Base-by-base conservation (phyloP, 768 basidiomycete genomes). In the Lyophyllum shimeji region DNA sequence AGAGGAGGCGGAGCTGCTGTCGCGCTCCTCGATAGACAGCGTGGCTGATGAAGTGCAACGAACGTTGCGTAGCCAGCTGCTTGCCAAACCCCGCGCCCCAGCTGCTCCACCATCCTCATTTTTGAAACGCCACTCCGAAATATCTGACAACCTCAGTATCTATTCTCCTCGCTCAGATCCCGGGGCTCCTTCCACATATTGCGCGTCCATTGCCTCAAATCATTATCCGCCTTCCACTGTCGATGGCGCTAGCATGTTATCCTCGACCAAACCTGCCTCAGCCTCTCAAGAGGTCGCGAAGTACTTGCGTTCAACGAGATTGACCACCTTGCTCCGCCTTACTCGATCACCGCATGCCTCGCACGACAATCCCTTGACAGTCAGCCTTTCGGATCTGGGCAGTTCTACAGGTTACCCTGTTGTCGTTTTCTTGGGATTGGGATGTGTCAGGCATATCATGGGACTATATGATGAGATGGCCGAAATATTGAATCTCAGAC, bases 381-480 rank as follows among this genome's bases (percentile, higher is more conserved):
- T 98, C 53, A 96, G 96, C 62, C 77, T 96, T n/a, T 94, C 96
- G 2, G 96, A 98, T 66, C 80, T 98, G 58, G 96, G 97, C 2
- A 83, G 82, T 59, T 80, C 88, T 3, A 82, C 81, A n/a, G 96
- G 96, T 1, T 83, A 85, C 63, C 96, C 96, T 0, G 82, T 98
- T 8, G 74, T 99, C 21, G 82, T 98, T 21, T 99, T 96, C 69
- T 82, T 99, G 58, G 96, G 96, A 1, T 68, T 98, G 46, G 96
- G 95, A 15, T 93, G 93, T 65, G 96, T 98, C 3, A 83, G 96
- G 39, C 95, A 98, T 70, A 82, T 98, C 55, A 90, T 97, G 81
- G 95, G 92, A 13, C 73, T 98, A 46, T 98, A 95, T 67, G 96
- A 98, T 69, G 96, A 99, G 67, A 89, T 98, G 85, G 96, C 96